Evolutionary conservation across 2,329 filamentous ascomycete species (phyloP).

Genomic region (Alternaria rosae): DNA sequence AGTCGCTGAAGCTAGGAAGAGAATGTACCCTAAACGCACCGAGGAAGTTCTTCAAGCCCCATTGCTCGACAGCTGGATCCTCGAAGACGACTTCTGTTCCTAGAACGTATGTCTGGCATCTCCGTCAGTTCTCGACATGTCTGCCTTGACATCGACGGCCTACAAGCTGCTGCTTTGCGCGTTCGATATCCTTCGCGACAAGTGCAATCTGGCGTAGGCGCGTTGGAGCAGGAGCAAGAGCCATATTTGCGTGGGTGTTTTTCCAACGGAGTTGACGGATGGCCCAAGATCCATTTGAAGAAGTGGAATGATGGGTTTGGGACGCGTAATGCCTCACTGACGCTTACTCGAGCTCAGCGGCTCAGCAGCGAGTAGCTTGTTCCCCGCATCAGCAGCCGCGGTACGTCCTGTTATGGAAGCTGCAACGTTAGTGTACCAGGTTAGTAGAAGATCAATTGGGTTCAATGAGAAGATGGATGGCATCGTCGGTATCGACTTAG

Average conservation of each 20-base stretch:
- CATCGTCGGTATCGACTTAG: not conserved
- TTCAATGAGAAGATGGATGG: not conserved
- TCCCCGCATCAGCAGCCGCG: constrained; percentile 10
- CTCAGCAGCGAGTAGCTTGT: not conserved
- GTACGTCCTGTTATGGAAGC: not conserved
- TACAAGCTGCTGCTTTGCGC: constrained; percentile 37
- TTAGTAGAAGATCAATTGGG: not conserved
- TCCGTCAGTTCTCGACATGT: constrained; percentile 1
- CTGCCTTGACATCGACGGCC: not conserved
- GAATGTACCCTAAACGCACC: constrained; percentile 23
- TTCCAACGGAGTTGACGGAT: not conserved
- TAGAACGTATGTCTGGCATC: constrained; percentile 44
- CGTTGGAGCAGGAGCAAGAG: constrained; percentile 31
- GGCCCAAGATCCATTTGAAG: not conserved
- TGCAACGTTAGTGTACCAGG: not conserved
- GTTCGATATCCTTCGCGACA: constrained; percentile 39
- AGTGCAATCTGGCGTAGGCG: constrained; percentile 48
- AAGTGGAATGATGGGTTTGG: not conserved
- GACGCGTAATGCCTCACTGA: not conserved
- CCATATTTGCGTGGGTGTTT: constrained; percentile 9
- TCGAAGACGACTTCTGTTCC: constrained; percentile 52
- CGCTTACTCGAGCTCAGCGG: constrained; percentile 4
- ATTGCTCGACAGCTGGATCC: constrained; percentile 50
- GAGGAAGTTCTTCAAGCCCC: constrained; percentile 53
- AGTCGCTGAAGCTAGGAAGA: not conserved